Conservation (phyloP, 192 early-diverging fungal genomes). For the Geranomyces variabilis region DNA sequence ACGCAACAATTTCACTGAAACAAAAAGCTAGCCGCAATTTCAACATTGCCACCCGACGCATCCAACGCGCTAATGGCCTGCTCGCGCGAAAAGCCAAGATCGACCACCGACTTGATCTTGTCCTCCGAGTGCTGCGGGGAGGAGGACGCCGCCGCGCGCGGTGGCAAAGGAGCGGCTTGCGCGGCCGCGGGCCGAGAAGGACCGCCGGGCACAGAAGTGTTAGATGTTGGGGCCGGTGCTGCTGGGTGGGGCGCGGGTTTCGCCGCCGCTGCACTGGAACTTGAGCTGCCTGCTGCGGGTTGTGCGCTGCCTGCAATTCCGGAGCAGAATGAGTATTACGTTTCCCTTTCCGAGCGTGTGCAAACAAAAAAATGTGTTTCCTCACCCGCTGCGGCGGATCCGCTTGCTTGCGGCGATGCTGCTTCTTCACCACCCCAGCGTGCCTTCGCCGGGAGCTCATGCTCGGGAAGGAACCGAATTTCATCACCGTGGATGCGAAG, state of each 20-base stretch:
- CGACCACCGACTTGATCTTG: slow-evolving; percentile 71
- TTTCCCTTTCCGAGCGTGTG: too few species aligned
- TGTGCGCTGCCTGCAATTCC: too few species aligned
- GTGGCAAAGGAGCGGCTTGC: too few species aligned
- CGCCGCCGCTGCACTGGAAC: too few species aligned
- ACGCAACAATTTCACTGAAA: slow-evolving; percentile 55
- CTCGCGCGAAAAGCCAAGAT: slow-evolving; percentile 76
- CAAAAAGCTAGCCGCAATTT: slow-evolving; percentile 83
- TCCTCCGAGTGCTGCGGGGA: slow-evolving; percentile 58
- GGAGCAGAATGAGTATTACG: too few species aligned
- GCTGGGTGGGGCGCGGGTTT: neutral
- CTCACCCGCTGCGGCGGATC: slow-evolving; percentile 20
- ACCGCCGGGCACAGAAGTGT: slow-evolving; percentile 7
- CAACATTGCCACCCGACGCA: slow-evolving; percentile 78
- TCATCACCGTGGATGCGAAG: slow-evolving; percentile 79
- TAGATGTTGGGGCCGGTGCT: slow-evolving; percentile 15
- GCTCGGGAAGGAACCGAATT: slow-evolving; percentile 89
- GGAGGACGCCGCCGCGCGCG: too few species aligned
- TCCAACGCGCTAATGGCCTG: slow-evolving; percentile 82
- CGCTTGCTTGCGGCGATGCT: slow-evolving; percentile 23
- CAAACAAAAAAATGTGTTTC: too few species aligned
- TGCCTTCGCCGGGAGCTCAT: slow-evolving; percentile 80
- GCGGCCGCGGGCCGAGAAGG: neutral
- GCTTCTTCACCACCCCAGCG: slow-evolving; percentile 26
- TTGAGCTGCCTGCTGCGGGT: too few species aligned